Base-by-base conservation (phyloP, 2,329 filamentous ascomycete species). In the Pseudocercospora fijiensis region DNA sequence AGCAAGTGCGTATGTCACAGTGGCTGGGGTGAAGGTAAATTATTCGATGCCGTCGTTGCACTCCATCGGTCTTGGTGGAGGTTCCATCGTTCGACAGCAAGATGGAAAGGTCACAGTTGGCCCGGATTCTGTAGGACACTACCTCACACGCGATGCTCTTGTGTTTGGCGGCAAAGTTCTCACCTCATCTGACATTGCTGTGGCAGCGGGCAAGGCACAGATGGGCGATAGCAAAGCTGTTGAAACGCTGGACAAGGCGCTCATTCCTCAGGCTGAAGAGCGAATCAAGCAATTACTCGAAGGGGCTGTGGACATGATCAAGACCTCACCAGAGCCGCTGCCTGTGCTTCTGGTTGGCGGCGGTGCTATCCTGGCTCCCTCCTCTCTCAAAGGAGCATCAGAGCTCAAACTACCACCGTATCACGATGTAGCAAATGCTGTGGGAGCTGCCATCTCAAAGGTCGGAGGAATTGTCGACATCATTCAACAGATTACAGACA, bases 381-480 rank as follows among this genome's bases (percentile, higher is more conserved):
- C 82, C 4, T 69, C 76, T 0, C 76, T 87, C 6, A 74, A 77
- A 0, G 84, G 83, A 0, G 84, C 85, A 0, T 77, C 79, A 6
- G 76, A 82, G 65, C 80, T 82, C 61, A 81, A 84, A 7, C 76
- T 79, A 4, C 85, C 85, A 0, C 78, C 81, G 1, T 82, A 81
- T 57, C 78, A 84, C 28, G 83, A 83, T 61, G 84, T 83, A 0
- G 85, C 85, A 3, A 88, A 87, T 71, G 85, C 85, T 0, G 82
- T 88, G 2, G 85, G 85, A 5, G 85, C 85, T 0, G 85, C 85
- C 0, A 85, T 85, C 30, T 83, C 83, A 2, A 83, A 83, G 59
- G 81, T 85, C 0, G 80, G 81, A 2, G 84, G 83, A 0, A 80
- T 81, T 9, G 75, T 86, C 1, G 84, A 86, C 61, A 74, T 81